These are phyloP conservation scores for Sequoia sempervirens DNA, from an alignment of 75 land plant species.

Conservation along the genomic window DNA sequence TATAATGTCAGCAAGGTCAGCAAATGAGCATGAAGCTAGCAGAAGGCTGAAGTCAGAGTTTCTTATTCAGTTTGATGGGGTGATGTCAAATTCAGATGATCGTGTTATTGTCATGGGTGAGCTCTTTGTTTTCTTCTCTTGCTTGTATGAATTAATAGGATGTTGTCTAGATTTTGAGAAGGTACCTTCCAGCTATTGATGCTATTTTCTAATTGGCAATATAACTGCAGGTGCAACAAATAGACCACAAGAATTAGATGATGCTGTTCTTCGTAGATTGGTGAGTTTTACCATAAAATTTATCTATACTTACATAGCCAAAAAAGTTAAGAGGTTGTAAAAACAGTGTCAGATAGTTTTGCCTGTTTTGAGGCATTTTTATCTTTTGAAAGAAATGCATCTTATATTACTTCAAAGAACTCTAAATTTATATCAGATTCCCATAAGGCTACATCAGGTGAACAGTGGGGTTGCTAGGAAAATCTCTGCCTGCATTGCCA, in stretches of 20 bases:
- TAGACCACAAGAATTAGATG: slow-evolving; percentile 94
- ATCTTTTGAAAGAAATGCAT: no score
- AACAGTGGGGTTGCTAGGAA: no score
- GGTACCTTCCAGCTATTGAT: neutral
- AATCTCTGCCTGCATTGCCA: no score
- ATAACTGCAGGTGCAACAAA: slow-evolving; percentile 83
- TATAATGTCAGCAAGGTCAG: slow-evolving; percentile 79
- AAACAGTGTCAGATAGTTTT: no score
- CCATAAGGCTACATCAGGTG: no score
- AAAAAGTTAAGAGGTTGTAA: neutral
- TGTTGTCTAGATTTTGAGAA: neutral
- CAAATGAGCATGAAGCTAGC: slow-evolving; percentile 92
- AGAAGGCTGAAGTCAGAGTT: slow-evolving; percentile 97
- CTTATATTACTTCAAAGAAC: no score
- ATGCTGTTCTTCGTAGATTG: slow-evolving; percentile 96
- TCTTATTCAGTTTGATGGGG: slow-evolving; percentile 94
- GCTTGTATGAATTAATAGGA: neutral
- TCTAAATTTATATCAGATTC: no score
- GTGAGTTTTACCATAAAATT: slow-evolving; percentile 31
- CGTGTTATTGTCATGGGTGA: slow-evolving; percentile 88
- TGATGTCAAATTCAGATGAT: slow-evolving; percentile 74
- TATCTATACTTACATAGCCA: neutral
- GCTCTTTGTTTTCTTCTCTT: slow-evolving; percentile 7
- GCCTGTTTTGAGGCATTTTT: no score
- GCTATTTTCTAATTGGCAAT: slow-evolving; percentile 3